Evolutionary conservation across 2,329 filamentous ascomycete species (phyloP).

Genomic region (Venturia effusa): DNA sequence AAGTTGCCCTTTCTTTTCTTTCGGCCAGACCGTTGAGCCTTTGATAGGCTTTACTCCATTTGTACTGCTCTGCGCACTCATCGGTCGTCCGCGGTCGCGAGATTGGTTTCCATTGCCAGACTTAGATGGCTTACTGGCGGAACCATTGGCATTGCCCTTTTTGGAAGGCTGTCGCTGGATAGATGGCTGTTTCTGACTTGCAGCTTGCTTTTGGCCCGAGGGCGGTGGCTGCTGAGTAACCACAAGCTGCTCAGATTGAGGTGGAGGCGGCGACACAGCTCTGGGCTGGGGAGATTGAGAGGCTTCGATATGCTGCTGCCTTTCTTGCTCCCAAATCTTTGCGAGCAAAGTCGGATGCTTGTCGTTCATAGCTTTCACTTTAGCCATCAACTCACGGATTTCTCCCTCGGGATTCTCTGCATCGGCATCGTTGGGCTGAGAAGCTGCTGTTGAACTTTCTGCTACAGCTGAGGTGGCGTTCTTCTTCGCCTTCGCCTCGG

Average conservation of each 20-base stretch:
- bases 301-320: slow-evolving; percentile 23
- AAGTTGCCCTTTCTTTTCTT: slow-evolving; percentile 38
- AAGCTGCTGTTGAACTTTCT: not conserved
- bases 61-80: not conserved
- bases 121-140: not conserved
- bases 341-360: slow-evolving; percentile 45
- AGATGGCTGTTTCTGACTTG: slow-evolving; percentile 6
- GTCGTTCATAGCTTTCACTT: slow-evolving; percentile 46
- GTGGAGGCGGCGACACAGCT: not conserved
- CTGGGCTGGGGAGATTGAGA: not conserved
- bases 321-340: slow-evolving; percentile 46
- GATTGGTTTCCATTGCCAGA: not conserved
- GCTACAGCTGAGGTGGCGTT: slow-evolving; percentile 16
- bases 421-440: not conserved
- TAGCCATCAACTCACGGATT: slow-evolving; percentile 45
- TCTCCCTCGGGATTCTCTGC: slow-evolving; percentile 35
- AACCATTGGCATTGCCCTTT: not conserved
- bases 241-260: not conserved
- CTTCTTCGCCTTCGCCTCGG: slow-evolving; percentile 12
- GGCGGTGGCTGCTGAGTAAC: not conserved
- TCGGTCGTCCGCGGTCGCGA: not conserved
- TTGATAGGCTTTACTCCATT: slow-evolving; percentile 14
- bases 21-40: slow-evolving; percentile 37
- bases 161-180: slow-evolving; percentile 11
- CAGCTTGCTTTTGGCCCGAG: slow-evolving; percentile 6